Percentiles rank a stretch among this genome's conserved stretches.
Evolutionary conservation across 1,284 basidiomycete species (phyloP).

Genomic region (Ganoderma resinaceum): DNA sequence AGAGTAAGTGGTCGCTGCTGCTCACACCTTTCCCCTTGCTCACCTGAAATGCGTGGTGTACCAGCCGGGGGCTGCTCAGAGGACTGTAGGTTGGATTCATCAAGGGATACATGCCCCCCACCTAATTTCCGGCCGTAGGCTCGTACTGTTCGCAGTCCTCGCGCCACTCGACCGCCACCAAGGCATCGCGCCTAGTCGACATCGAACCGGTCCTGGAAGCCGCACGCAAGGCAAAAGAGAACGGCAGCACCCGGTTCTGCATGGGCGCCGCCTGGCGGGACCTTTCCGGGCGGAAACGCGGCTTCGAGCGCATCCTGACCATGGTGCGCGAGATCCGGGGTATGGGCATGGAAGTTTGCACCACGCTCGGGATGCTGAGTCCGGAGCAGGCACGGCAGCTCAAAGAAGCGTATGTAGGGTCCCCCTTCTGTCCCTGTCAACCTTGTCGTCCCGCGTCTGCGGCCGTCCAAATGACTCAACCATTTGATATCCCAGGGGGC

Average conservation of each 20-base stretch:
- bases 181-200: conserved; percentile 89
- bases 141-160: conserved; percentile 99
- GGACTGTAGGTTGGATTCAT: conserved; percentile 73
- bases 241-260: conserved; percentile 97
- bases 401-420: conserved; percentile 89
- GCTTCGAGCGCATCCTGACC: conserved; percentile 92
- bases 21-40: neutral
- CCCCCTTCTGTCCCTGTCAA: conserved; percentile 2
- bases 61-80: conserved; percentile 94
- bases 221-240: conserved; percentile 92
- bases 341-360: conserved; percentile 98
- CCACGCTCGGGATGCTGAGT: conserved; percentile 95
- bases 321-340: conserved; percentile 92
- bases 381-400: conserved; percentile 93
- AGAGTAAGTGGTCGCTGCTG: conserved; percentile 69
- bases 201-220: conserved; percentile 92
- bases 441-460: neutral
- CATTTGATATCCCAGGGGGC: conserved; percentile 58
- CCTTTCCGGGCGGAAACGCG: conserved; percentile 91
- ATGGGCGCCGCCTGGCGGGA: conserved; percentile 99
- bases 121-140: conserved; percentile 52
- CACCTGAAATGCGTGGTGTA: neutral
- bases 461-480: conserved; percentile 4
- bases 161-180: conserved; percentile 88
- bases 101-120: conserved; percentile 4